Percentiles rank a stretch among this genome's conserved stretches.
Evolutionary conservation across 305 asterid genomes (phyloP).

Genomic region (Withania somnifera): DNA sequence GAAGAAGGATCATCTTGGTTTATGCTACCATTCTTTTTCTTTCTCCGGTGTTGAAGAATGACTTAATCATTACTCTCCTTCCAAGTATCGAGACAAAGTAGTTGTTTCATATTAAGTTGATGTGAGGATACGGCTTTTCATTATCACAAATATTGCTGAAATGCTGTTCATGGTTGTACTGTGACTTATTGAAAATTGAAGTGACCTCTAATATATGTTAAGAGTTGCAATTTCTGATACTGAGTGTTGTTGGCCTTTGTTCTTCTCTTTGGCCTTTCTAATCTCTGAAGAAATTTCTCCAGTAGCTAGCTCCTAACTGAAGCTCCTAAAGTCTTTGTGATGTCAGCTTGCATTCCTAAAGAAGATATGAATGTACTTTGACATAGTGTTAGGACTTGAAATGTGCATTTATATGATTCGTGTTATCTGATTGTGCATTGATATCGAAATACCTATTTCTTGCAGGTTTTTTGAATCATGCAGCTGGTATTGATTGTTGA

Average conservation of each 20-base stretch:
- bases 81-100: background rate
- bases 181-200: background rate
- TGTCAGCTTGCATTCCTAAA: background rate
- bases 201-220: background rate
- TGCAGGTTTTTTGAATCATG: constrained; percentile 17
- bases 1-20: background rate
- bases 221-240: background rate
- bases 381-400: background rate
- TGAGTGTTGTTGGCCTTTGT: background rate
- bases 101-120: background rate
- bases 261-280: background rate
- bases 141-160: background rate
- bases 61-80: background rate
- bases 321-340: background rate
- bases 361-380: background rate
- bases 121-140: background rate
- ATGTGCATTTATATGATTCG: background rate
- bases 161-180: background rate
- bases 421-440: constrained; percentile 4
- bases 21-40: background rate
- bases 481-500: constrained; percentile 14
- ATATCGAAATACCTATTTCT: constrained; percentile 13
- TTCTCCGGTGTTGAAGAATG: background rate
- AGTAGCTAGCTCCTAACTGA: background rate
- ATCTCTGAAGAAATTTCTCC: background rate